Evolutionary conservation across 257 asterid species (phyloP), one percentile per base, ranked within the genome.

Genomic region (Solanum pimpinellifolium): DNA sequence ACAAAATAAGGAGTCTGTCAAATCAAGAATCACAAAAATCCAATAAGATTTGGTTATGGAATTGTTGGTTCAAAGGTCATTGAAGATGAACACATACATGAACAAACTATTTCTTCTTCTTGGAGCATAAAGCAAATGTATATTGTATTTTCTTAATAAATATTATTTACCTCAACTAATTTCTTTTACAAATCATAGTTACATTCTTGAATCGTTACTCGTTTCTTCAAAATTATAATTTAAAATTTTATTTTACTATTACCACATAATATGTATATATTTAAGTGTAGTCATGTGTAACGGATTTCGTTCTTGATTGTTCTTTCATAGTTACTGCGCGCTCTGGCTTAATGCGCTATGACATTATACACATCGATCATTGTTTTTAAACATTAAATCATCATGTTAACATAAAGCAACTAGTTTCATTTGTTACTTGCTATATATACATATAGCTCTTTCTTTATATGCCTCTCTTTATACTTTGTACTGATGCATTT

Each of bases 21-120:
- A 89, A 89, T 56, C 89, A 62, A 90, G 83, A 90, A 90, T 89
- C 41, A 18, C 25, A 39, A 5, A 86, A 93, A 86, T 91, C 85
- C 2, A 56, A 88, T 4, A 2, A 33, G 65, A 14, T 91, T 90
- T 94, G 86, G 44, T 15, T 12, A 3, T 78, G n/a, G 9, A 88
- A 85, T 49, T 80, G 9, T 86, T 6, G 8, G 52, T 85, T 88
- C 65, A 66, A 93, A 93, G 56, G 84, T 56, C 37, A 39, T 37
- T 42, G 77, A 94, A 91, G 93, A 89, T 95, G 98, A 95, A 94
- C 98, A 93, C 76, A 25, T 90, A 1, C 85, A 80, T 49, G 52
- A 7, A 74, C 31, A 74, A 47, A 80, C 85, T 80, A 80, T 80
- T 80, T 80, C 44, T 80, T 47, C 68, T 80, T 80, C 68, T 80